Percentiles rank a stretch among this genome's conserved stretches.
phyloP scores from a whole-genome alignment of 2,329 filamentous ascomycete genomes.

The Camillea tinctor region DNA sequence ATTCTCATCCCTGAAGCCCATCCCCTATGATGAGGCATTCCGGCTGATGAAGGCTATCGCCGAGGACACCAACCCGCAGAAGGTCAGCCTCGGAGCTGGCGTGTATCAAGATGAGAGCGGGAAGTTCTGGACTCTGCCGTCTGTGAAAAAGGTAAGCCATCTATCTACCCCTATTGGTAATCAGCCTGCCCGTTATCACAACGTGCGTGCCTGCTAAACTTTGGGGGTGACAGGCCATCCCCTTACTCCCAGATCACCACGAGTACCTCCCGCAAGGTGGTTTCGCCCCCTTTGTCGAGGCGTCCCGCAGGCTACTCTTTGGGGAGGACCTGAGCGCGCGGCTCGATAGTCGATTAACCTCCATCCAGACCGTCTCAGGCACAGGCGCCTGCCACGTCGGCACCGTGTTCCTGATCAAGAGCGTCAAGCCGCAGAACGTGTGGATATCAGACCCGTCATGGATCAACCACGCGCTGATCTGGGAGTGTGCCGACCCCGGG shows the following conservation, averaged over 20 bases:
- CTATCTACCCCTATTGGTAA: neutral
- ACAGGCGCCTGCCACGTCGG: slow-evolving; percentile 36
- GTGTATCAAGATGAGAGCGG: slow-evolving; percentile 39
- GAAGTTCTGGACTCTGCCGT: slow-evolving; percentile 37
- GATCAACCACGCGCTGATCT: slow-evolving; percentile 35
- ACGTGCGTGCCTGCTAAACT: neutral
- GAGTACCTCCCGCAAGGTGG: slow-evolving; percentile 24
- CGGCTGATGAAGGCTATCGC: neutral
- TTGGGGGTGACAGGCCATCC: neutral
- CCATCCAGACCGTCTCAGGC: slow-evolving; percentile 36
- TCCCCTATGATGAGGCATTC: slow-evolving; percentile 9
- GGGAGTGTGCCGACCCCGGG: slow-evolving; percentile 20
- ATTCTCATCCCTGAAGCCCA: slow-evolving; percentile 3
- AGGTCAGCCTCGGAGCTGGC: slow-evolving; percentile 19
- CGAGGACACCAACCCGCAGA: slow-evolving; percentile 3
- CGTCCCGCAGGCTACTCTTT: slow-evolving; percentile 28
- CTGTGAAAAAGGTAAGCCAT: slow-evolving; percentile 31
- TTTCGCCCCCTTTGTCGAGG: slow-evolving; percentile 20
- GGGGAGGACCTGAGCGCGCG: slow-evolving; percentile 11
- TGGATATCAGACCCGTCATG: slow-evolving; percentile 35
- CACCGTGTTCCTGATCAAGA: slow-evolving; percentile 26
- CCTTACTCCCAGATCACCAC: slow-evolving; percentile 5
- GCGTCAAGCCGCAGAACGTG: slow-evolving; percentile 25
- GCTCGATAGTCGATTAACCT: slow-evolving; percentile 19
- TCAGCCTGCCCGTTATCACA: neutral